A percentile compares a stretch with the other conserved stretches of the same genome.
Evolutionary conservation across 345 rosid genomes (phyloP).

Genomic region (Gossypium longicalyx): DNA sequence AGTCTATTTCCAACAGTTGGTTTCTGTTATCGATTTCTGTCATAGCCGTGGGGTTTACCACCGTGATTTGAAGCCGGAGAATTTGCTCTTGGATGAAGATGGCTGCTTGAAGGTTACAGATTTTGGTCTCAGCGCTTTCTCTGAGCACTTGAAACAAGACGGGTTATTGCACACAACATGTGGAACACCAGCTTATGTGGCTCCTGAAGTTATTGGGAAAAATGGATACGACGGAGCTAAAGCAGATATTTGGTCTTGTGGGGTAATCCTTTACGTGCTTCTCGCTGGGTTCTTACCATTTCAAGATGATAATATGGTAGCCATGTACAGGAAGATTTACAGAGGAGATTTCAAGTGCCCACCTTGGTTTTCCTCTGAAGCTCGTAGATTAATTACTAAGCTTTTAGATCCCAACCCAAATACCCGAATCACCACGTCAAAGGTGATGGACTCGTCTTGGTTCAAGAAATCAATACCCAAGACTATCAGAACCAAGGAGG

Average conservation of each 20-base stretch:
- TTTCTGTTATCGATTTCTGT: slow-evolving; percentile 85
- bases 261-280: slow-evolving; percentile 79
- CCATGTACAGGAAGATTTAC: slow-evolving; percentile 81
- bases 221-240: slow-evolving; percentile 91
- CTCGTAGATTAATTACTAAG: slow-evolving; percentile 61
- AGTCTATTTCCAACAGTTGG: slow-evolving; percentile 71
- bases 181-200: slow-evolving; percentile 89
- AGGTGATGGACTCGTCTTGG: slow-evolving; percentile 78
- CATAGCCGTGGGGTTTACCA: slow-evolving; percentile 93
- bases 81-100: slow-evolving; percentile 67
- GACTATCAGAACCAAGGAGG: slow-evolving; percentile 20
- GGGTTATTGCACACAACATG: slow-evolving; percentile 80
- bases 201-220: slow-evolving; percentile 82
- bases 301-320: slow-evolving; percentile 72
- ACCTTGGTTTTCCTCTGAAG: slow-evolving; percentile 78
- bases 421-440: slow-evolving; percentile 44
- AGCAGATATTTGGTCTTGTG: slow-evolving; percentile 95
- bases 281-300: slow-evolving; percentile 88
- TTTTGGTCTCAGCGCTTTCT: slow-evolving; percentile 78
- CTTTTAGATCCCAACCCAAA: slow-evolving; percentile 86
- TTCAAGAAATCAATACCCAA: slow-evolving; percentile 51
- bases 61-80: slow-evolving; percentile 88
- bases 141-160: slow-evolving; percentile 73
- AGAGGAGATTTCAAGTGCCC: slow-evolving; percentile 91
- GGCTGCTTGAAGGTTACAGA: slow-evolving; percentile 81